Conservation (phyloP, 495 filamentous ascomycete genomes). For the Pseudotulostoma volvatum region DNA sequence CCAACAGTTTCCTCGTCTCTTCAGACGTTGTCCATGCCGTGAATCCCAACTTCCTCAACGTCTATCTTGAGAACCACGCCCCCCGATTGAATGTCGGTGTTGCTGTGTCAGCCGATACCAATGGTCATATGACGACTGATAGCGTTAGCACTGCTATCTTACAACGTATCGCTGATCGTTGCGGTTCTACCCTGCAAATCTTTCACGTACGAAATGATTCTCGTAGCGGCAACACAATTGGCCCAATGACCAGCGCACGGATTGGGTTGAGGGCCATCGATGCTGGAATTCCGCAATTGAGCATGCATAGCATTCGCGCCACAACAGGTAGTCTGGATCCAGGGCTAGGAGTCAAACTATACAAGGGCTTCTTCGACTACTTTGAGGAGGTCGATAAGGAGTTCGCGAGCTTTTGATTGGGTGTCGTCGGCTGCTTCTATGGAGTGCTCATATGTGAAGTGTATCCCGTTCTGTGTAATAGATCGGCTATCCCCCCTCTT, state of each 20-base stretch:
- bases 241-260: conserved; percentile 66
- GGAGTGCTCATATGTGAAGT: too few species aligned
- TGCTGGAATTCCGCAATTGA: conserved; percentile 79
- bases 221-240: conserved; percentile 82
- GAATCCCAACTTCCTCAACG: conserved; percentile 76
- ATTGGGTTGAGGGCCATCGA: conserved; percentile 81
- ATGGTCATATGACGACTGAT: conserved; percentile 88
- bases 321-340: conserved; percentile 80
- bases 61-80: conserved; percentile 70
- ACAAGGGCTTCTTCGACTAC: conserved; percentile 77
- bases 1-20: conserved; percentile 82
- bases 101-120: conserved; percentile 68
- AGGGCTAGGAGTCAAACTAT: conserved; percentile 72
- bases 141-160: conserved; percentile 63
- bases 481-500: too few species aligned
- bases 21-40: conserved; percentile 90
- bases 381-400: conserved; percentile 79
- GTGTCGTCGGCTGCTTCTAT: conserved; percentile 1
- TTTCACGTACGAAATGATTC: conserved; percentile 93
- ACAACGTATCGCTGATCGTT: conserved; percentile 53
- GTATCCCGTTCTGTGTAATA: too few species aligned
- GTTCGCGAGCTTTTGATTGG: conserved; percentile 39
- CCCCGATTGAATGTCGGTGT: conserved; percentile 84
- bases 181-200: conserved; percentile 55
- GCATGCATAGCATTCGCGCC: conserved; percentile 88